A percentile compares a stretch with the other conserved stretches of the same genome.
Conservation (phyloP, 768 basidiomycete genomes). For the Postia placenta region DNA sequence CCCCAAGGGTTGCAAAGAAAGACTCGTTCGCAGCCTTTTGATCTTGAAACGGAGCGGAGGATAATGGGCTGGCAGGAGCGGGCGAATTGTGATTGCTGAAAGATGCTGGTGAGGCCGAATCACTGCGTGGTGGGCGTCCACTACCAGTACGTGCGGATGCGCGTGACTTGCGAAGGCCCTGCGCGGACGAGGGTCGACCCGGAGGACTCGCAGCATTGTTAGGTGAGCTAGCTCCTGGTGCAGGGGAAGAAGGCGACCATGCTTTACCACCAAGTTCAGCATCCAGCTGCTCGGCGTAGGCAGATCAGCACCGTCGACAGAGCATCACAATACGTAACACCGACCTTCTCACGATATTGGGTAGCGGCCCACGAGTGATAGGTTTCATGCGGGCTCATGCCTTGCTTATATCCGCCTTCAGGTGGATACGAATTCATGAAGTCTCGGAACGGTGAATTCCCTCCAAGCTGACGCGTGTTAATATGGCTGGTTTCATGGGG, state of each 20-base stretch:
- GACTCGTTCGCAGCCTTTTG: constrained; percentile 80
- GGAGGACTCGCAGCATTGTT: constrained; percentile 36
- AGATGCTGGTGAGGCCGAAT: constrained; percentile 52
- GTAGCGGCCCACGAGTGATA: constrained; percentile 94
- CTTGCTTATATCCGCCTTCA: constrained; percentile 64
- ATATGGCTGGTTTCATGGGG: neutral
- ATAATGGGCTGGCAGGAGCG: constrained; percentile 31
- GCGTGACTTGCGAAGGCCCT: constrained; percentile 85
- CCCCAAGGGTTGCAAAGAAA: constrained; percentile 82
- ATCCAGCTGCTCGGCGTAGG: constrained; percentile 55
- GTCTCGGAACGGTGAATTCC: constrained; percentile 75
- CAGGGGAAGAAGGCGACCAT: constrained; percentile 76
- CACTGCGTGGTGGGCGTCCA: constrained; percentile 41
- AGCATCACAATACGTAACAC: constrained; percentile 19
- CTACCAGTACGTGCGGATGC: constrained; percentile 53
- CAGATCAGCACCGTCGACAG: neutral
- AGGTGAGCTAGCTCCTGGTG: constrained; percentile 36
- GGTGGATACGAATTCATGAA: constrained; percentile 73
- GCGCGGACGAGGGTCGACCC: constrained; percentile 63
- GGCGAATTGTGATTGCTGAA: constrained; percentile 31
- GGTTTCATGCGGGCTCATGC: constrained; percentile 60
- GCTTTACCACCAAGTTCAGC: constrained; percentile 64
- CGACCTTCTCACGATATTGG: constrained; percentile 91
- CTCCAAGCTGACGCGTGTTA: constrained; percentile 57
- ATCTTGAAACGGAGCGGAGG: constrained; percentile 35